Conservation (phyloP, 2,329 filamentous ascomycete species). For the Chaetomium olivaceum region DNA sequence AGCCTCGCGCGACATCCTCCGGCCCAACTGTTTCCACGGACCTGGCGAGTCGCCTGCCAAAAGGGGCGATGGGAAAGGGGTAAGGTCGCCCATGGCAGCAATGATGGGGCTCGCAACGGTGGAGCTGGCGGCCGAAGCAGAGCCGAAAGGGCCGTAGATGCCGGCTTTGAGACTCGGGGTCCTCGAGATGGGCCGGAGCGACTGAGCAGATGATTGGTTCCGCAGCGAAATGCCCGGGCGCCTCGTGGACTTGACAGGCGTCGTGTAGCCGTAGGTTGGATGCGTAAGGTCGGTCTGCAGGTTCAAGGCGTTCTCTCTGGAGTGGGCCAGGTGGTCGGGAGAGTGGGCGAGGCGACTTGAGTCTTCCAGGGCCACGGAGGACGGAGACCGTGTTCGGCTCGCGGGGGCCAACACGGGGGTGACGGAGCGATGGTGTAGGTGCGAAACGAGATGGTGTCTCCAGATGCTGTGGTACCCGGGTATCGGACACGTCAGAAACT, state of each 20-base stretch:
- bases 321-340: slow-evolving; percentile 22
- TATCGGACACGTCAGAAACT: slow-evolving; percentile 18
- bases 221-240: slow-evolving; percentile 36
- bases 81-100: slow-evolving; percentile 74
- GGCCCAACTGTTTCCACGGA: slow-evolving; percentile 60
- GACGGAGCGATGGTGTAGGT: slow-evolving; percentile 38
- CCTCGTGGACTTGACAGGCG: slow-evolving; percentile 29
- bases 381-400: slow-evolving; percentile 10
- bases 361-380: slow-evolving; percentile 21
- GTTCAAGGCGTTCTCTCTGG: slow-evolving; percentile 20
- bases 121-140: slow-evolving; percentile 62
- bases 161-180: slow-evolving; percentile 61
- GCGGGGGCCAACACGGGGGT: slow-evolving; percentile 29
- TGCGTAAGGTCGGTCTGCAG: slow-evolving; percentile 29
- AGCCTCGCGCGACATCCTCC: slow-evolving; percentile 51
- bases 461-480: slow-evolving; percentile 18
- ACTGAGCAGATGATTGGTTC: slow-evolving; percentile 47
- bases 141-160: slow-evolving; percentile 52
- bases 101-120: slow-evolving; percentile 72
- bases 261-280: slow-evolving; percentile 30
- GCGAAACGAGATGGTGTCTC: slow-evolving; percentile 33
- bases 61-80: slow-evolving; percentile 75
- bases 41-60: slow-evolving; percentile 65
- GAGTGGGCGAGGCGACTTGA: slow-evolving; percentile 18
- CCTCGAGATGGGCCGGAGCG: slow-evolving; percentile 54